Base-by-base conservation (phyloP, 768 basidiomycete genomes). In the Amanita exitialis region DNA sequence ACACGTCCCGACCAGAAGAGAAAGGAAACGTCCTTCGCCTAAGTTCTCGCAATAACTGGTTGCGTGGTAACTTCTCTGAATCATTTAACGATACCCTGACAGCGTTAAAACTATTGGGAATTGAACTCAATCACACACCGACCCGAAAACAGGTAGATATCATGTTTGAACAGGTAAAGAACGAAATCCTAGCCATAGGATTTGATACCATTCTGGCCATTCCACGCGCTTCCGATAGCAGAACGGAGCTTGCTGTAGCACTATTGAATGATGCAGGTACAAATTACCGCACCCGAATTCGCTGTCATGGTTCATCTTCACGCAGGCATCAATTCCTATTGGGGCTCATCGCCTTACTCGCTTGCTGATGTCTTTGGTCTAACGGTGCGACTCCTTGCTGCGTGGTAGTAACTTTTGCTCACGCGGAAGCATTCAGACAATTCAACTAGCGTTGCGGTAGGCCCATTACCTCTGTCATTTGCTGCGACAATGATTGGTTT, bases 121-220 rank as follows among this genome's bases (percentile, higher is more conserved):
- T 86, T 6, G 80, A 82, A 23, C 64, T 86, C 34, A 74, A 79
- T 55, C 59, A 75, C 0, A 58, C 73, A 0, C 81, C 82, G 1
- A 74, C 75, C 2, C 63, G 70, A 23, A 66, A 71, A 44, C 77
- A 81, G 53, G 79, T 77, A 10, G 79, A 83, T 58, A 54, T 61
- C n/a, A 75, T 82, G 73, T 86, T 86, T 57, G 80, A 85, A 51
- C 71, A 77, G 58, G 79, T 86, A 50, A 83, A 81, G 61, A 80
- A 81, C 54, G 80, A 83, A 59, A 83, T 87, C 41, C 64, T 86
- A 42, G 78, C 80, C 0, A 74, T 83, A 21, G 83, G 83, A 1
- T 83, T 83, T 54, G 82, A 83, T 21, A 76, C 82, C 51, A 82
- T 88, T 54, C 66, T 86, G 8, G 59, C 69, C 23, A 79, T 82